Conservation (phyloP, 1,139 yeast genomes). For the Pneumocystis carinii region DNA sequence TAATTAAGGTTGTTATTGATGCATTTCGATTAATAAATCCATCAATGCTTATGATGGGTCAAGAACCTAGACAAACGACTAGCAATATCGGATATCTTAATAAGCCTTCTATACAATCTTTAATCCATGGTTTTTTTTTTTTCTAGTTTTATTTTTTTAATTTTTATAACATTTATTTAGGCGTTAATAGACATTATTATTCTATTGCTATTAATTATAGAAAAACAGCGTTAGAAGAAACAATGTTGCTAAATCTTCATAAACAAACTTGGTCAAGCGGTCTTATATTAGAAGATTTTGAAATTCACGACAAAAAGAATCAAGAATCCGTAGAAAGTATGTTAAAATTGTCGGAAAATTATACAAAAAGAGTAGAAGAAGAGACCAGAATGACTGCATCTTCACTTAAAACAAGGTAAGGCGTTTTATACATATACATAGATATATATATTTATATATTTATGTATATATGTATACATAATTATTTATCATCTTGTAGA, state of each 20-base stretch:
- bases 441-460: too few relatives aligned
- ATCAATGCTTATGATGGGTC: constrained; percentile 81
- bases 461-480: neutral
- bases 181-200: constrained; percentile 81
- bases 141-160: neutral
- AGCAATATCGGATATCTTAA: constrained; percentile 89
- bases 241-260: constrained; percentile 85
- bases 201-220: constrained; percentile 88
- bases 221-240: constrained; percentile 83
- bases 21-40: constrained; percentile 92
- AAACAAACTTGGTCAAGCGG: constrained; percentile 96
- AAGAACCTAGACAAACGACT: constrained; percentile 95
- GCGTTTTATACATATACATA: neutral
- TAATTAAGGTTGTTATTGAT: constrained; percentile 55
- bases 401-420: constrained; percentile 63
- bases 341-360: constrained; percentile 82
- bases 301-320: constrained; percentile 63
- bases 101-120: constrained; percentile 95
- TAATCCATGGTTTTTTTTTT: constrained; percentile 58
- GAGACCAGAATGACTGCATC: constrained; percentile 81
- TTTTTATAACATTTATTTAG: neutral
- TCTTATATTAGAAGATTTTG: constrained; percentile 60
- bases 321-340: constrained; percentile 57
- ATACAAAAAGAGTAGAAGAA: constrained; percentile 81
- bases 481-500: neutral